Conservation (phyloP, 2,329 filamentous ascomycete species). For the Neonectria faginata region DNA sequence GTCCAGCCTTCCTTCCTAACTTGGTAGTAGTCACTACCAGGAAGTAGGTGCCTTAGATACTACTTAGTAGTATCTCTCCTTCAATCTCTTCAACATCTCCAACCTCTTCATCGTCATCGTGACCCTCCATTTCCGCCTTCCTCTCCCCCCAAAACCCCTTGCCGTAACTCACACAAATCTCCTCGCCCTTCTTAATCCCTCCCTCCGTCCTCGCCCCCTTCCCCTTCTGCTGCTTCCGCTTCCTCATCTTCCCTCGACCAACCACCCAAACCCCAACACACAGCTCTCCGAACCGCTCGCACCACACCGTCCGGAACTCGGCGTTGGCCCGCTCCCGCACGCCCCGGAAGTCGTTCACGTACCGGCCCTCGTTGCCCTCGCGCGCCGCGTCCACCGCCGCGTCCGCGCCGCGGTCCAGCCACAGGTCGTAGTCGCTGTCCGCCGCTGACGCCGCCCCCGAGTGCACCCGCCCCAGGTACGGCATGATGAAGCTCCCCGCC, state of each 20-base stretch:
- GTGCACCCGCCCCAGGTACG: slow-evolving; percentile 72
- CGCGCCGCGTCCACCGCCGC: slow-evolving; percentile 70
- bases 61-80: background rate
- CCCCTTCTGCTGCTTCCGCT: slow-evolving; percentile 33
- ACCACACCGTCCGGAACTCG: slow-evolving; percentile 71
- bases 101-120: background rate
- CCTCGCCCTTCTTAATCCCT: slow-evolving; percentile 68
- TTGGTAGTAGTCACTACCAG: too few species aligned
- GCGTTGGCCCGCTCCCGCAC: slow-evolving; percentile 65
- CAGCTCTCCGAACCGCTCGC: slow-evolving; percentile 61
- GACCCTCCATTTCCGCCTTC: slow-evolving; percentile 30
- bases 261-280: slow-evolving; percentile 71
- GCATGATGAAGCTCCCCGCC: slow-evolving; percentile 68
- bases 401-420: slow-evolving; percentile 67
- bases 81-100: background rate
- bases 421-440: slow-evolving; percentile 71
- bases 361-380: slow-evolving; percentile 72
- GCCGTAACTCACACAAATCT: slow-evolving; percentile 75
- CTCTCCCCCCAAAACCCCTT: slow-evolving; percentile 73
- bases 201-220: slow-evolving; percentile 49
- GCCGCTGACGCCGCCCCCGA: slow-evolving; percentile 47
- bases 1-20: background rate
- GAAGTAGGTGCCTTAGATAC: too few species aligned
- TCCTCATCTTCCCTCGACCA: slow-evolving; percentile 37
- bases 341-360: slow-evolving; percentile 75